Percentiles rank a stretch among this genome's conserved stretches.
Evolutionary conservation across 2,329 filamentous ascomycete species (phyloP).

Genomic region (Ceratocystis harringtonii): DNA sequence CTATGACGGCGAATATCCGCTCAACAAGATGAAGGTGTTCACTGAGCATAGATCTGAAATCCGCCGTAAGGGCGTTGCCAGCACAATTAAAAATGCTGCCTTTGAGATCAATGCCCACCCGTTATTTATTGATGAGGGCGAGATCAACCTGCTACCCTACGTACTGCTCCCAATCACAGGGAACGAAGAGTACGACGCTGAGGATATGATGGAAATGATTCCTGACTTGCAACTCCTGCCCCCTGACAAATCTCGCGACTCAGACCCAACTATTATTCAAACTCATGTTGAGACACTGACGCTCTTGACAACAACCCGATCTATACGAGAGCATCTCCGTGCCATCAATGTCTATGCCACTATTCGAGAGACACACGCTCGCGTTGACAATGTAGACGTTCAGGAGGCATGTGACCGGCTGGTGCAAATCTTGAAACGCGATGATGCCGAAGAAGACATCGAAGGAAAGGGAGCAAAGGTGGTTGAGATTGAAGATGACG

Average conservation of each 20-base stretch:
- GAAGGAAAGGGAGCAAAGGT: constrained; percentile 30
- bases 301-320: constrained; percentile 62
- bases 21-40: constrained; percentile 87
- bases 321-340: constrained; percentile 60
- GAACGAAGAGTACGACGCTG: constrained; percentile 71
- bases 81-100: constrained; percentile 83
- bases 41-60: constrained; percentile 78
- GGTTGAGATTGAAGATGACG: constrained; percentile 33
- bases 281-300: constrained; percentile 83
- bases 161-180: constrained; percentile 78
- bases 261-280: constrained; percentile 59
- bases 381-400: constrained; percentile 64
- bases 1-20: constrained; percentile 72
- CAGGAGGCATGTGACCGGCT: constrained; percentile 74
- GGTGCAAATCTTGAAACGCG: constrained; percentile 76
- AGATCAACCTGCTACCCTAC: constrained; percentile 74
- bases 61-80: constrained; percentile 83
- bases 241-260: constrained; percentile 75
- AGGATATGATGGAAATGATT: constrained; percentile 75
- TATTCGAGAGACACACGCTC: constrained; percentile 68
- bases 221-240: constrained; percentile 80
- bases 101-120: constrained; percentile 67
- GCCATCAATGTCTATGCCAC: constrained; percentile 75
- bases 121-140: constrained; percentile 52
- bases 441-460: constrained; percentile 44